Conservation (phyloP, 2,329 filamentous ascomycete species). For the Colletotrichum agaves region DNA sequence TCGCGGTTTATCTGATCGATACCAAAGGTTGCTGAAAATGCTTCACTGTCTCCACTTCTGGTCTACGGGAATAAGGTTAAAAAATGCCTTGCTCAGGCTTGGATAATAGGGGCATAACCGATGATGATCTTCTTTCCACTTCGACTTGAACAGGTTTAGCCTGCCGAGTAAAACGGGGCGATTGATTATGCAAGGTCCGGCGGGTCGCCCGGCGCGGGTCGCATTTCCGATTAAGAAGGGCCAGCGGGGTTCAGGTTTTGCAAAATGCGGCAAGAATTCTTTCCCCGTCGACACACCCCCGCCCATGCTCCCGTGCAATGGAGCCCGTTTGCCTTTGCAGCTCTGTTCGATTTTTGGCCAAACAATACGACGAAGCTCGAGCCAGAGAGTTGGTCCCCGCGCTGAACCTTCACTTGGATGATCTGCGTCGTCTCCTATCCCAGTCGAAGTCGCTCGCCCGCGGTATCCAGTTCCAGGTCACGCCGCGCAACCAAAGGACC, state of each 20-base stretch:
- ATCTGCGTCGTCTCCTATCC: conserved; percentile 42
- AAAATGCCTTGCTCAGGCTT: neutral
- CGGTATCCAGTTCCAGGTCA: conserved; percentile 45
- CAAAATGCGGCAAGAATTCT: neutral
- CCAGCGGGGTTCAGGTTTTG: neutral
- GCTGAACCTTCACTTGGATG: conserved; percentile 44
- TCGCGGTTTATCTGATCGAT: too few species aligned
- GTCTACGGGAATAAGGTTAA: too few species aligned
- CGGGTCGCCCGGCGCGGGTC: neutral
- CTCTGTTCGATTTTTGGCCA: neutral
- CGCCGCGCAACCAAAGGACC: conserved; percentile 46
- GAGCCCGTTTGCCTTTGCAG: conserved; percentile 10
- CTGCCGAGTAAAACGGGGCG: neutral
- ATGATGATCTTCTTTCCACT: neutral
- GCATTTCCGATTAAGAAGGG: conserved; percentile 4
- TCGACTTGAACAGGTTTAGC: neutral
- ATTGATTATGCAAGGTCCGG: neutral
- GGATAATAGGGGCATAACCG: neutral
- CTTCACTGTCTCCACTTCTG: too few species aligned
- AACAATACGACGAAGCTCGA: conserved; percentile 37
- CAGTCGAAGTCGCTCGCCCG: conserved; percentile 44
- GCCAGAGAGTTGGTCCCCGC: conserved; percentile 40
- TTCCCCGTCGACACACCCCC: too few species aligned
- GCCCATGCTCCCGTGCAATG: neutral
- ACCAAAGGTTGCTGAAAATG: too few species aligned